Base-by-base conservation (phyloP, 208 protist genomes). In the Strigomonas culicis region DNA sequence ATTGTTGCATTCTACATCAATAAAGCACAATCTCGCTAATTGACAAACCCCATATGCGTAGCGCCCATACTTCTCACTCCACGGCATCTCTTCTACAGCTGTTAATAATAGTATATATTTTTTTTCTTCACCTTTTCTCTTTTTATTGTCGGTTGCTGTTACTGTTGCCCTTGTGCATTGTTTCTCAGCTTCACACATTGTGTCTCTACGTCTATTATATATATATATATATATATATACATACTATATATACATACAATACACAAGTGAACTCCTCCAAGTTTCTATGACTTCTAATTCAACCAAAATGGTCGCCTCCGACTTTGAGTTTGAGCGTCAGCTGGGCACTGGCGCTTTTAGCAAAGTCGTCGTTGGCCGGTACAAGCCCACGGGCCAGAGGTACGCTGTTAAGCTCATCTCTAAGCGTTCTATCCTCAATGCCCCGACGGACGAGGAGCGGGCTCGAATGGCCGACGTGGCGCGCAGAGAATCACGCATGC, bases 321-420 rank as follows among this genome's bases (percentile, higher is more conserved):
- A 95, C 67, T 95, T 95, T 70, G 77, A 89, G 61, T 88, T 91
- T 56, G 86, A 82, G 47, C 69, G 63, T 47, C 68, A 68, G 24
- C 65, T 96, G 13, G 90, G 90, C 28, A 87, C 81, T 0, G 90
- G 90, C 13, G 82, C 90, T 21, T 96, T 96, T 64, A 96, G 90
- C 73, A 96, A 93, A 46, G 90, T 96, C 10, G 69, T 96, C 17
- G 72, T 90, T 7, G 90, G 81, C 15, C 66, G 82, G 10, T 80
- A 96, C 64, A 70, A 70, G 43, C 84, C 86, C 24, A 92, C 82
- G 11, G 70, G 74, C 7, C 62, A 76, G 36, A 65, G 75, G 21
- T 96, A 92, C 57, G 90, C 90, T 4, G 80, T 96, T 1, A 96
- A 96, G 65, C 70, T 91, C 11, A 90, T 96, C 41, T 88, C 86